These are phyloP conservation scores for Xylaria sp. DNA, from an alignment of 2,329 filamentous ascomycete genomes.

Conservation along the genomic window DNA sequence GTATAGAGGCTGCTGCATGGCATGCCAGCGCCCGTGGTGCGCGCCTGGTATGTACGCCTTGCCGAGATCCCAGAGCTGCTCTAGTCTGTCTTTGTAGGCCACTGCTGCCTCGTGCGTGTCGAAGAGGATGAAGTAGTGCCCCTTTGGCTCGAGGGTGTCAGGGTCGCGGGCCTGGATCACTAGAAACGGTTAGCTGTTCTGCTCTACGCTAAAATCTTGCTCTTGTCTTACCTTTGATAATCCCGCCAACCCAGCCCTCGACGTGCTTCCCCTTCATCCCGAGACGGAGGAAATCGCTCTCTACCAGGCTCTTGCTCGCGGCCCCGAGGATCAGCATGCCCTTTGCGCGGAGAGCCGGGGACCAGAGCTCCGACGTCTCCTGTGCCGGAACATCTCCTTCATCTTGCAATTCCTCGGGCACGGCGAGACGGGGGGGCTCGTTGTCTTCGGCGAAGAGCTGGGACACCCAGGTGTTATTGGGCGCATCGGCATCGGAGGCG, in stretches of 20 bases:
- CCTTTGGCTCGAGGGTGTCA: constrained; percentile 69
- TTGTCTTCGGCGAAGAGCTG: constrained; percentile 20
- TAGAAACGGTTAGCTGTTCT: constrained; percentile 31
- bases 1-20: constrained; percentile 35
- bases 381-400: background rate
- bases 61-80: constrained; percentile 61
- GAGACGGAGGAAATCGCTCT: constrained; percentile 77
- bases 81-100: constrained; percentile 67
- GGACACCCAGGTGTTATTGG: constrained; percentile 40
- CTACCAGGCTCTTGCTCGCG: constrained; percentile 67
- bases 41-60: constrained; percentile 53
- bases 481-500: background rate
- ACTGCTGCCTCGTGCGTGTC: constrained; percentile 65
- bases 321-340: constrained; percentile 66
- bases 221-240: constrained; percentile 62
- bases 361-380: background rate
- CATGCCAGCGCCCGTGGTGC: constrained; percentile 35
- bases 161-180: constrained; percentile 73
- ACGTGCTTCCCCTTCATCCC: constrained; percentile 70
- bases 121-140: constrained; percentile 77
- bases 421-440: constrained; percentile 21
- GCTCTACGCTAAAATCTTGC: background rate
- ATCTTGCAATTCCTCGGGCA: constrained; percentile 24
- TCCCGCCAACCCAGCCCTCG: constrained; percentile 72
- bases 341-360: constrained; percentile 37